Percentiles rank a stretch among this genome's conserved stretches.
Evolutionary conservation across 805 yeast species (phyloP).

Genomic region (Komagataella pseudopastoris): DNA sequence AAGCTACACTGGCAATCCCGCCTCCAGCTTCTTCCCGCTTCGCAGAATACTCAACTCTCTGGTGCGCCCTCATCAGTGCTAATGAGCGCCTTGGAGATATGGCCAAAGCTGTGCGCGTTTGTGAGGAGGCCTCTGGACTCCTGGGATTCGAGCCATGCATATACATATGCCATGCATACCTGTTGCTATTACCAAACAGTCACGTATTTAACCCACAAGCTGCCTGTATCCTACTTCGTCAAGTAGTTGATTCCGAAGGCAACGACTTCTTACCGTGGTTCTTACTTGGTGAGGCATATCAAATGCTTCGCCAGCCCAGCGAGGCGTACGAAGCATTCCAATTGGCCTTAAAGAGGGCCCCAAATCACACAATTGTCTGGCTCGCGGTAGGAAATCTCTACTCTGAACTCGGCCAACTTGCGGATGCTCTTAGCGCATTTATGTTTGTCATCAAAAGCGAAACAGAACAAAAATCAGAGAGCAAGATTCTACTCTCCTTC

Average conservation of each 20-base stretch:
- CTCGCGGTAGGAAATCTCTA: slow-evolving; percentile 51
- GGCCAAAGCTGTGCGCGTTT: slow-evolving; percentile 32
- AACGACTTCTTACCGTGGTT: slow-evolving; percentile 49
- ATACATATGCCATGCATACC: slow-evolving; percentile 33
- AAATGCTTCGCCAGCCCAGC: slow-evolving; percentile 29
- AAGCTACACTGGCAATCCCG: slow-evolving; percentile 35
- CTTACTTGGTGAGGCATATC: slow-evolving; percentile 38
- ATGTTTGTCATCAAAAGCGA: slow-evolving; percentile 48
- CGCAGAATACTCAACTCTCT: slow-evolving; percentile 33
- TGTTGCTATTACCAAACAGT: slow-evolving; percentile 23
- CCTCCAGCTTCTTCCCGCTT: slow-evolving; percentile 29
- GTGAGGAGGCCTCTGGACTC: slow-evolving; percentile 31
- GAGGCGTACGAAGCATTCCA: slow-evolving; percentile 44
- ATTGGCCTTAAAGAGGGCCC: slow-evolving; percentile 37
- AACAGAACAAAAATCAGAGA: slow-evolving; percentile 28
- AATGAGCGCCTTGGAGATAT: slow-evolving; percentile 38
- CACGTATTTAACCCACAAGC: slow-evolving; percentile 17
- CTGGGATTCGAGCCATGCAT: slow-evolving; percentile 31
- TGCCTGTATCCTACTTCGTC: slow-evolving; percentile 23
- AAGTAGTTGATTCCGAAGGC: slow-evolving; percentile 15
- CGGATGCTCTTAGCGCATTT: slow-evolving; percentile 56
- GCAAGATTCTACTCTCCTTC: slow-evolving; percentile 27
- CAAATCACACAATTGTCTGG: slow-evolving; percentile 50
- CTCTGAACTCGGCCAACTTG: slow-evolving; percentile 41
- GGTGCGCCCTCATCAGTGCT: slow-evolving; percentile 40